Evolutionary conservation across 352 stramenopile genomes (phyloP), one percentile per base, ranked within the genome.

Genomic region (Pythium phragmitis): DNA sequence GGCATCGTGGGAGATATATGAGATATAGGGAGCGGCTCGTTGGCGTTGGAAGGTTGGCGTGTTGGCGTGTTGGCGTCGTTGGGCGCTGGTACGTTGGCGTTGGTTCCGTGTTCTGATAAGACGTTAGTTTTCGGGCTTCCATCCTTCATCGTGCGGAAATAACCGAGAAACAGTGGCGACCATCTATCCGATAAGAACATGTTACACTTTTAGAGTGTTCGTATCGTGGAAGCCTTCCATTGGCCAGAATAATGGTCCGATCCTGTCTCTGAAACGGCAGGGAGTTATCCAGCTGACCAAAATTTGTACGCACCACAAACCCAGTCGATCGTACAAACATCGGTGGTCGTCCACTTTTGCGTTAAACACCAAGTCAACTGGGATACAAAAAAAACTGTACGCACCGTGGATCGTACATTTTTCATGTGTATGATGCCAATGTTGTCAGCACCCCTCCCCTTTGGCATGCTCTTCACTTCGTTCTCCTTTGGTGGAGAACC

Each of bases 361-460:
- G 79, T 80, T 70, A 80, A 83, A 79, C 42, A 7, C 0, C 57
- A 68, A 75, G 67, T 63, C 63, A 28, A 43, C 7, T 11, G 1
- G 37, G 8, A 30, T 30, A 30, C 8, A 21, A 43, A 19, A 7
- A 14, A 43, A 46, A 65, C 48, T 73, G 66, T 66, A 49, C 67
- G 58, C 49, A 72, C 55, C 53, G 66, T 65, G 52, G 63, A 69
- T 70, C 67, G 67, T 73, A 67, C 67, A 73, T 53, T 61, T 42
- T 61, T 7, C 39, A 1, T 2, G 0, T 46, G 39, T 2, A 14
- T 39, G 34, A 39, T 39, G 34, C 7, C 7, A 3, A 39, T 39
- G 34, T 39, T 39, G 34, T 6, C 11, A 13, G 11, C 7, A 9
- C 7, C 34, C 34, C 34, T 14, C 34, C 7, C 34, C 34, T 39